Conservation (phyloP, 1,139 yeast genomes). For the Hemisphaericaspora subhashii region DNA sequence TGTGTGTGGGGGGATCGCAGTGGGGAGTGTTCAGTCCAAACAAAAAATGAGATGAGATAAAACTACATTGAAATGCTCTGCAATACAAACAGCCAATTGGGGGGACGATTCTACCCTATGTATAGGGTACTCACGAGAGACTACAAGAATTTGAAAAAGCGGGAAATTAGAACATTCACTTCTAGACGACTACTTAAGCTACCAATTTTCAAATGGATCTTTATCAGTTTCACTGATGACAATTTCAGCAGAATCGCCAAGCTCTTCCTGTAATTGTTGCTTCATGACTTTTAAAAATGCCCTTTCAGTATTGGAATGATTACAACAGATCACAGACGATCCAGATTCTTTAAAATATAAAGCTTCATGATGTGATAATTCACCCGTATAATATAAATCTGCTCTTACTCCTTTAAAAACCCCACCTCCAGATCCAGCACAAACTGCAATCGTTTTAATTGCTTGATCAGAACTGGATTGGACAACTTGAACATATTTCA, state of each 20-base stretch:
- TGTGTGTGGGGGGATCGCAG: neutral
- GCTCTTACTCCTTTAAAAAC: conserved; percentile 65
- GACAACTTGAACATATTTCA: conserved; percentile 68
- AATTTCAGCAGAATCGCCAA: conserved; percentile 42
- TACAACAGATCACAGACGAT: conserved; percentile 69
- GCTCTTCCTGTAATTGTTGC: conserved; percentile 47
- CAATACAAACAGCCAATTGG: too few species aligned
- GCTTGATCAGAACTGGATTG: conserved; percentile 28
- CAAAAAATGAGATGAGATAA: too few species aligned
- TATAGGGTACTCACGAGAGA: too few species aligned
- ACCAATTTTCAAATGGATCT: conserved; percentile 55
- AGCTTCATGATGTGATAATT: conserved; percentile 90
- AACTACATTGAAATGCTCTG: too few species aligned
- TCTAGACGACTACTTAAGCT: conserved; percentile 5
- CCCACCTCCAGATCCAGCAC: conserved; percentile 94
- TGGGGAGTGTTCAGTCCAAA: too few species aligned
- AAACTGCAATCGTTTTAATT: conserved; percentile 67
- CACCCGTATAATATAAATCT: conserved; percentile 87
- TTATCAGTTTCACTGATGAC: conserved; percentile 49
- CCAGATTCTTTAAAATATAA: conserved; percentile 73
- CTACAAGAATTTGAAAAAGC: too few species aligned
- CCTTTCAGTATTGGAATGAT: conserved; percentile 91
- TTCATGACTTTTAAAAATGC: conserved; percentile 64
- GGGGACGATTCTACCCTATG: neutral
- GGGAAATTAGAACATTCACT: neutral